Conservation (phyloP, 768 basidiomycete genomes). For the Psilocybe tampanensis region DNA sequence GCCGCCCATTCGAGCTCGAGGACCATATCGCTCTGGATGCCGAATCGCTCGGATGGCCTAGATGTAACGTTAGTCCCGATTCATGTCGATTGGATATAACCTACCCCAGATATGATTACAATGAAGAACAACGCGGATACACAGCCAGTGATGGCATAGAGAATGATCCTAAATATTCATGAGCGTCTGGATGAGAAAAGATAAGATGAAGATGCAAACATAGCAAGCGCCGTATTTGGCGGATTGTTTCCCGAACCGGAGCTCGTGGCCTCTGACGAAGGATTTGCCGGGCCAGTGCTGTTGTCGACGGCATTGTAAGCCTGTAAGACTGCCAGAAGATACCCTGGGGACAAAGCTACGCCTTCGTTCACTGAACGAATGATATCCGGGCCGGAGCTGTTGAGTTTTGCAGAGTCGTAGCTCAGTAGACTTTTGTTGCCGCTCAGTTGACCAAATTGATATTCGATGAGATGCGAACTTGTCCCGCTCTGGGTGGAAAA, state of each 20-base stretch:
- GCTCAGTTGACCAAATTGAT: slow-evolving; percentile 64
- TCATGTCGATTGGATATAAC: slow-evolving; percentile 22
- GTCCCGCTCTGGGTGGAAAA: slow-evolving; percentile 70
- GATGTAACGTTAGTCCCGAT: slow-evolving; percentile 9
- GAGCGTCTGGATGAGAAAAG: slow-evolving; percentile 3
- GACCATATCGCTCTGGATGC: slow-evolving; percentile 92
- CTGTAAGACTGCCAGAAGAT: slow-evolving; percentile 69
- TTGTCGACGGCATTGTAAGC: slow-evolving; percentile 61
- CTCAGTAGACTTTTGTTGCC: slow-evolving; percentile 53
- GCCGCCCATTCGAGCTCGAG: slow-evolving; percentile 48
- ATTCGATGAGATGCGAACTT: slow-evolving; percentile 55
- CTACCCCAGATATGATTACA: slow-evolving; percentile 83
- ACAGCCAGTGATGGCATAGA: slow-evolving; percentile 88
- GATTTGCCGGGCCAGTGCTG: slow-evolving; percentile 23
- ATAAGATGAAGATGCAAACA: slow-evolving; percentile 47
- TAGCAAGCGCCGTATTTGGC: slow-evolving; percentile 68
- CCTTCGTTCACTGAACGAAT: slow-evolving; percentile 43
- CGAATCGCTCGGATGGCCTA: slow-evolving; percentile 82
- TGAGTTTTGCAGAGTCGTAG: slow-evolving; percentile 67
- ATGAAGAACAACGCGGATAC: slow-evolving; percentile 84
- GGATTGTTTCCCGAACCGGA: slow-evolving; percentile 18
- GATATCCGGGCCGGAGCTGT: slow-evolving; percentile 48
- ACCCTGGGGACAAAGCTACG: slow-evolving; percentile 52
- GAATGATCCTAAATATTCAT: slow-evolving; percentile 59
- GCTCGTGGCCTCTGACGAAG: slow-evolving; percentile 22